Conservation (phyloP, 2,329 filamentous ascomycete genomes). For the Neodidymelliopsis sp. region DNA sequence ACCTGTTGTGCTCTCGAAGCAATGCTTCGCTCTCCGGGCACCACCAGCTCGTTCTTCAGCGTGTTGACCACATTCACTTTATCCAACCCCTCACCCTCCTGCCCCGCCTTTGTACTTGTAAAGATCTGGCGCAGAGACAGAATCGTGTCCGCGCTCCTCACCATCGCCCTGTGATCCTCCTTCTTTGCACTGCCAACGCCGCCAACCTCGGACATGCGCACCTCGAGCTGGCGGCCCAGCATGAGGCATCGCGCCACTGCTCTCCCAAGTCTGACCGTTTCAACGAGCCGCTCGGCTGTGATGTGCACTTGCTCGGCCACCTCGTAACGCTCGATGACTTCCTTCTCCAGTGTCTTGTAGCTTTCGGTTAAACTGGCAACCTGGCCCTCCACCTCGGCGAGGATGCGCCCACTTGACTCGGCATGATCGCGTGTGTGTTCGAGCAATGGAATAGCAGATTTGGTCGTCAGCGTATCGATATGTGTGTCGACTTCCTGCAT, state of each 20-base stretch:
- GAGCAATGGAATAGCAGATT: constrained; percentile 80
- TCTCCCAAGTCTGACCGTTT: constrained; percentile 78
- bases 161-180: constrained; percentile 79
- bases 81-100: constrained; percentile 80
- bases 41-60: constrained; percentile 73
- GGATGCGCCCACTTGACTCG: constrained; percentile 73
- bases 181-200: constrained; percentile 58
- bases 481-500: constrained; percentile 96
- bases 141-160: constrained; percentile 83
- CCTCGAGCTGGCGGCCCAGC: constrained; percentile 84
- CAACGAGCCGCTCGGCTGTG: constrained; percentile 79
- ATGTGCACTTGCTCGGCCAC: constrained; percentile 82
- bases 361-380: constrained; percentile 81
- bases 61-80: constrained; percentile 75
- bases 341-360: constrained; percentile 83
- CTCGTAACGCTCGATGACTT: constrained; percentile 85
- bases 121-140: constrained; percentile 78
- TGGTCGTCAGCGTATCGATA: constrained; percentile 87
- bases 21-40: constrained; percentile 77
- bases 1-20: constrained; percentile 77
- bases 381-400: constrained; percentile 80
- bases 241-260: constrained; percentile 80
- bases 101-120: constrained; percentile 69
- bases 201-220: constrained; percentile 77
- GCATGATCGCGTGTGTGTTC: constrained; percentile 78